phyloP scores from a whole-genome alignment of 345 rosid species.

The Orychophragmus violaceus region DNA sequence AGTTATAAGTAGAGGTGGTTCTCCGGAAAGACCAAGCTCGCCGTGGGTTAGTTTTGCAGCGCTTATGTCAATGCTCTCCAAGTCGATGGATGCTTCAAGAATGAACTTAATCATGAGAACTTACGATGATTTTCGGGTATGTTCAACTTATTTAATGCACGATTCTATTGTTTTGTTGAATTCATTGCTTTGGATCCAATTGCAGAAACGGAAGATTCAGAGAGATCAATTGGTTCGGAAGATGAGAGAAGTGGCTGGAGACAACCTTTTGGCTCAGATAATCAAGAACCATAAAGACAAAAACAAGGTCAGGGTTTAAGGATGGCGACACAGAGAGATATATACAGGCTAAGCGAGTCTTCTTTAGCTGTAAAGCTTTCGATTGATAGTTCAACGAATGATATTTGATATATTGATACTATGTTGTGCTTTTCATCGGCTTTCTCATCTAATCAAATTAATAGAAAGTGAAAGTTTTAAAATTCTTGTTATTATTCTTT shows the following conservation, averaged over 20 bases:
- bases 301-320: conserved; percentile 15
- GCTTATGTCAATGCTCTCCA: conserved; percentile 48
- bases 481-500: conserved; percentile 17
- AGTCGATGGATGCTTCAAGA: conserved; percentile 37
- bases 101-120: conserved; percentile 38
- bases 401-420: not conserved
- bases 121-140: conserved; percentile 43
- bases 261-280: conserved; percentile 24
- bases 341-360: not conserved
- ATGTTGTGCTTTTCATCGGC: not conserved
- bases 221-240: conserved; percentile 25
- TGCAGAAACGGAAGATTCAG: conserved; percentile 28
- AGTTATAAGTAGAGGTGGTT: conserved; percentile 16
- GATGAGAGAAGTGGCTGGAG: conserved; percentile 33
- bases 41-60: conserved; percentile 71
- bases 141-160: not conserved
- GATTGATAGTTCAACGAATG: not conserved
- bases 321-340: not conserved
- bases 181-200: not conserved
- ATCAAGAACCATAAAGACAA: conserved; percentile 21
- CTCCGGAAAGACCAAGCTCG: conserved; percentile 37
- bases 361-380: not conserved
- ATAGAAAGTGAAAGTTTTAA: conserved; percentile 15
- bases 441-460: conserved; percentile 8
- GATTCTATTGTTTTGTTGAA: not conserved